Percentiles rank a stretch among this genome's conserved stretches.
Conservation (phyloP, 495 filamentous ascomycete genomes). For the Aspergillus homomorphus region DNA sequence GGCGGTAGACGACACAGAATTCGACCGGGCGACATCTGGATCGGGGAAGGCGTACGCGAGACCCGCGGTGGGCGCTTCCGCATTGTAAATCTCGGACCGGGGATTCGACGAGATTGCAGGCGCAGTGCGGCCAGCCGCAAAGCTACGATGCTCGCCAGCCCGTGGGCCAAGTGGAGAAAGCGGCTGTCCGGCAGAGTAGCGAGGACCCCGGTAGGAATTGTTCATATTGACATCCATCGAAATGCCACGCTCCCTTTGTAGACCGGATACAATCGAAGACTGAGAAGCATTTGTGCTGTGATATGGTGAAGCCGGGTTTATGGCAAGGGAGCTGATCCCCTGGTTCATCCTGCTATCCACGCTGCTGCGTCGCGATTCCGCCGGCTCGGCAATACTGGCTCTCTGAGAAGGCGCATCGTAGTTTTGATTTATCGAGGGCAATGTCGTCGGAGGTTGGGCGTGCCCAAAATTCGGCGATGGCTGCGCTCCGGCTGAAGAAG, state of each 20-base stretch:
- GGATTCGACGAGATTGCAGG: constrained; percentile 75
- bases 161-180: constrained; percentile 49
- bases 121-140: constrained; percentile 59
- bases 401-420: constrained; percentile 47
- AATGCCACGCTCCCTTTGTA: constrained; percentile 56
- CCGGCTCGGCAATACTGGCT: constrained; percentile 43
- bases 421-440: constrained; percentile 53
- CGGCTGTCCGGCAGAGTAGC: constrained; percentile 44
- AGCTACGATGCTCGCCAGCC: constrained; percentile 51
- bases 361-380: constrained; percentile 68
- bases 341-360: constrained; percentile 75
- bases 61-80: constrained; percentile 76
- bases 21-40: constrained; percentile 59
- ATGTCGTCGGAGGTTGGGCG: constrained; percentile 37
- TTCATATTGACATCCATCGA: constrained; percentile 38
- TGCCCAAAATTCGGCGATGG: constrained; percentile 44
- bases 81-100: constrained; percentile 72
- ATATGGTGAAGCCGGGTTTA: constrained; percentile 66
- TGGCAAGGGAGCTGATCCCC: constrained; percentile 63
- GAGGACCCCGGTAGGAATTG: constrained; percentile 59
- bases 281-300: constrained; percentile 75
- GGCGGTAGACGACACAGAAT: constrained; percentile 53
- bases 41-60: constrained; percentile 82
- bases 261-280: constrained; percentile 64
- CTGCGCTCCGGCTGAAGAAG: constrained; percentile 46